Evolutionary conservation across 306 rosid species (phyloP).

Genomic region (Sphenostylis stenocarpa): DNA sequence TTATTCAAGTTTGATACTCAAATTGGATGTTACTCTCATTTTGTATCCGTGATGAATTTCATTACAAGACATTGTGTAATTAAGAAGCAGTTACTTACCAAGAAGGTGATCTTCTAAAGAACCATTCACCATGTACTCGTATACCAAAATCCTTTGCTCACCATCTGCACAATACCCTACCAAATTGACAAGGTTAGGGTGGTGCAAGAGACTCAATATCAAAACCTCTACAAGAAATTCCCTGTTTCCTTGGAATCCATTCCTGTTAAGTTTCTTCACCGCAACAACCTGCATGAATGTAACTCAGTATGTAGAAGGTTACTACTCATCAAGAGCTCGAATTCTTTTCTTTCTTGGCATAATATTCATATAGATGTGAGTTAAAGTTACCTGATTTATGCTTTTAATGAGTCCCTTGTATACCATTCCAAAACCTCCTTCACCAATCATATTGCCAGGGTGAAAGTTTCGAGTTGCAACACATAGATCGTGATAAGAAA

Average conservation of each 20-base stretch:
- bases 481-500: constrained; percentile 61
- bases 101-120: constrained; percentile 92
- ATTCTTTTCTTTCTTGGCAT: not conserved
- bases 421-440: constrained; percentile 95
- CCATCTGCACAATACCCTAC: constrained; percentile 91
- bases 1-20: not conserved
- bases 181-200: constrained; percentile 81
- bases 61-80: not conserved
- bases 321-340: not conserved
- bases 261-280: constrained; percentile 85
- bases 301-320: constrained; percentile 9
- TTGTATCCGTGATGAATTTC: not conserved
- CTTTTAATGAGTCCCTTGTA: constrained; percentile 63
- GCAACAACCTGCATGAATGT: constrained; percentile 63
- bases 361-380: constrained; percentile 1
- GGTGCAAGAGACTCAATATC: constrained; percentile 83
- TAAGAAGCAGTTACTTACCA: constrained; percentile 54
- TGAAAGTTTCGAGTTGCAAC: constrained; percentile 77
- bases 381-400: constrained; percentile 50
- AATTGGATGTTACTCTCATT: constrained; percentile 1
- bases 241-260: constrained; percentile 93
- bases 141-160: constrained; percentile 79
- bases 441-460: constrained; percentile 64
- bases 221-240: constrained; percentile 94
- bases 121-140: constrained; percentile 82